A percentile compares a stretch with the other conserved stretches of the same genome.
Evolutionary conservation across 495 filamentous ascomycete genomes (phyloP).

Genomic region (Lasiosphaeria ovina): DNA sequence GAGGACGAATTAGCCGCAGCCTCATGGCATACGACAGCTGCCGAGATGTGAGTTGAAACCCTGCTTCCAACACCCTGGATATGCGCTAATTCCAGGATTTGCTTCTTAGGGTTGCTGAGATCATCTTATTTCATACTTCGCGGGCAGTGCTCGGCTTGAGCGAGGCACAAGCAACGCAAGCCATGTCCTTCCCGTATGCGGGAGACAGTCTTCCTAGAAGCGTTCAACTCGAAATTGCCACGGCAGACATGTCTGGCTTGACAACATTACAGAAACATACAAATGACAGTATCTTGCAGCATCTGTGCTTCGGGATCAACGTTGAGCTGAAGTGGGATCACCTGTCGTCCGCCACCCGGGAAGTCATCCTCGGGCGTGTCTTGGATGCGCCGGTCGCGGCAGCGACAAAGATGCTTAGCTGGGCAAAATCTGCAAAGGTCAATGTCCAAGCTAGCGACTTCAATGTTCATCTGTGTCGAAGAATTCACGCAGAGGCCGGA

Average conservation of each 20-base stretch:
- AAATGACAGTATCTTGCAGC: slow-evolving; percentile 15
- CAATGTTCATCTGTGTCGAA: slow-evolving; percentile 16
- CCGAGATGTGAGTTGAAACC: slow-evolving; percentile 1
- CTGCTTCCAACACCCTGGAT: background rate
- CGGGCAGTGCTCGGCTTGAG: slow-evolving; percentile 11
- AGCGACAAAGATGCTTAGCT: slow-evolving; percentile 2
- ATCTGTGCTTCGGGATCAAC: slow-evolving; percentile 21
- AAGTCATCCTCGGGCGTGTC: slow-evolving; percentile 19
- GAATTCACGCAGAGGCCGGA: slow-evolving; percentile 5
- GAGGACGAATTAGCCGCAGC: slow-evolving; percentile 5
- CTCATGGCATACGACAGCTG: slow-evolving; percentile 9
- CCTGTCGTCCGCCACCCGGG: slow-evolving; percentile 11
- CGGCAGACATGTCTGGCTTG: slow-evolving; percentile 6
- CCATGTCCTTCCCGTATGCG: slow-evolving; percentile 14
- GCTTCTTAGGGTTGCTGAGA: slow-evolving; percentile 9
- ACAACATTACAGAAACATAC: slow-evolving; percentile 4
- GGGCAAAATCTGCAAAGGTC: slow-evolving; percentile 5
- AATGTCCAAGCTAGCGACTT: slow-evolving; percentile 18
- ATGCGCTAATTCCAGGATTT: background rate
- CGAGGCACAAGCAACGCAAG: slow-evolving; percentile 11
- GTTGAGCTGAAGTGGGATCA: slow-evolving; percentile 22
- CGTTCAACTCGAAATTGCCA: slow-evolving; percentile 19
- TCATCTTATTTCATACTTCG: slow-evolving; percentile 20
- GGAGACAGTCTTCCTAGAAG: slow-evolving; percentile 5
- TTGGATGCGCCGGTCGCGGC: background rate